A percentile compares a stretch with the other conserved stretches of the same genome.
Conservation (phyloP, 192 early-diverging fungal species). For the Neocallimastix lanati region DNA sequence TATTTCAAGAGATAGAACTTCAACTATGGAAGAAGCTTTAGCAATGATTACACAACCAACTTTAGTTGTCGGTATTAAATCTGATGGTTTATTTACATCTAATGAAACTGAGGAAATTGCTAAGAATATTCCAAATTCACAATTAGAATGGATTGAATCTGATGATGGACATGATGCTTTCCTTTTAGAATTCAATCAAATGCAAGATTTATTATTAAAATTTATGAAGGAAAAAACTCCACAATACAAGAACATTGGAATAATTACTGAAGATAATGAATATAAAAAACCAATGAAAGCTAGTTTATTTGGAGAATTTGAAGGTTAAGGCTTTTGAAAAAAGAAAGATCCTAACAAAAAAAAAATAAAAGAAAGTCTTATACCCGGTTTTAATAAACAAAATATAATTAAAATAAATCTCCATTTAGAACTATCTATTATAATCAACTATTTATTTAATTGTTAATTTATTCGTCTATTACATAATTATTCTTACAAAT, state of each 20-base stretch:
- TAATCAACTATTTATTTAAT: no score
- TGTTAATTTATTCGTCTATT: no score
- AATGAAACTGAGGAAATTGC: slow-evolving; percentile 87
- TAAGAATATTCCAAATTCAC: slow-evolving; percentile 61
- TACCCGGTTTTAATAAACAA: no score
- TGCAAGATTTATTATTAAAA: slow-evolving; percentile 53
- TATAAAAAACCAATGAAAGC: slow-evolving; percentile 6
- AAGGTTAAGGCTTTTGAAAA: not conserved
- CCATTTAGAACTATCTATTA: no score
- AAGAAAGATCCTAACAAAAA: no score
- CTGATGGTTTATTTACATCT: slow-evolving; percentile 89
- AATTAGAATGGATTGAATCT: slow-evolving; percentile 76
- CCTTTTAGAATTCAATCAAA: slow-evolving; percentile 88
- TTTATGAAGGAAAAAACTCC: slow-evolving; percentile 64
- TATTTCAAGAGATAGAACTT: slow-evolving; percentile 7
- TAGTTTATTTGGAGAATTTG: slow-evolving; percentile 10
- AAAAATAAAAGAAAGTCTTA: no score
- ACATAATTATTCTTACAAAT: no score
- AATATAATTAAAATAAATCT: no score
- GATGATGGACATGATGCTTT: slow-evolving; percentile 97
- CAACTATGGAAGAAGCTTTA: slow-evolving; percentile 39
- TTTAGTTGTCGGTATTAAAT: slow-evolving; percentile 87
- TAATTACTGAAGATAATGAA: not conserved
- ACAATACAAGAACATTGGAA: slow-evolving; percentile 10
- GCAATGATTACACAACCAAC: slow-evolving; percentile 55